phyloP scores from a whole-genome alignment of 345 rosid species.

The Hypericum androsaemum region DNA sequence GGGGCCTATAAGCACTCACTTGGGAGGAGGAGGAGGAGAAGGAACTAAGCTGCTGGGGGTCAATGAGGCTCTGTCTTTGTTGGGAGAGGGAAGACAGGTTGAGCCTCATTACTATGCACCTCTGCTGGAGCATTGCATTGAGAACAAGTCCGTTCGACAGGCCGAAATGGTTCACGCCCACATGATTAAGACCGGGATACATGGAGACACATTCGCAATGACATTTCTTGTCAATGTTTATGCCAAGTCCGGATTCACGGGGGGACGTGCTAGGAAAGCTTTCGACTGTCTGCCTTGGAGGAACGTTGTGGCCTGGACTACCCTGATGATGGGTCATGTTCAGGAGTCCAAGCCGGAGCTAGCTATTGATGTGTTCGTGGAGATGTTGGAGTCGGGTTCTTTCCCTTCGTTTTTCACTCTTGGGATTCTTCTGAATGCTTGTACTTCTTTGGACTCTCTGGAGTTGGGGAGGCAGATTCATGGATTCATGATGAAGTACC shows the following conservation, averaged over 20 bases:
- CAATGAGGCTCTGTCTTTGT: constrained; percentile 25
- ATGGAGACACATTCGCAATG: constrained; percentile 24
- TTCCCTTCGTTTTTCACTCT: constrained; percentile 41
- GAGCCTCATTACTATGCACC: constrained; percentile 34
- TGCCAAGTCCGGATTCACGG: constrained; percentile 35
- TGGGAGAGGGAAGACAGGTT: constrained; percentile 17
- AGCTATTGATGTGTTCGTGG: constrained; percentile 28
- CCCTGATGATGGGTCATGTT: constrained; percentile 38
- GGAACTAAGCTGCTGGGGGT: constrained; percentile 15
- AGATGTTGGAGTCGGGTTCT: constrained; percentile 35
- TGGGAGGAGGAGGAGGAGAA: constrained; percentile 24
- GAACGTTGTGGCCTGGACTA: constrained; percentile 37
- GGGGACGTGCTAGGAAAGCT: constrained; percentile 27
- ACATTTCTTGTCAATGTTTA: constrained; percentile 42
- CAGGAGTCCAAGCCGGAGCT: constrained; percentile 33
- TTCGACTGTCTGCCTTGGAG: constrained; percentile 25
- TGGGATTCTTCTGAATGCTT: constrained; percentile 39
- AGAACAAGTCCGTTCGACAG: constrained; percentile 23
- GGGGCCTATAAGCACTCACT: constrained; percentile 13
- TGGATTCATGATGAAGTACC: constrained; percentile 37
- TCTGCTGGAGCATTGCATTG: constrained; percentile 37
- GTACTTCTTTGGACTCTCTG: constrained; percentile 25
- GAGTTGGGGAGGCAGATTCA: constrained; percentile 46
- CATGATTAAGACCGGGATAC: constrained; percentile 34
- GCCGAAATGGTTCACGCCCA: constrained; percentile 37